A percentile compares a stretch with the other conserved stretches of the same genome.
phyloP scores from a whole-genome alignment of 176 grass and related monocot genomes.

The Lolium rigidum region DNA sequence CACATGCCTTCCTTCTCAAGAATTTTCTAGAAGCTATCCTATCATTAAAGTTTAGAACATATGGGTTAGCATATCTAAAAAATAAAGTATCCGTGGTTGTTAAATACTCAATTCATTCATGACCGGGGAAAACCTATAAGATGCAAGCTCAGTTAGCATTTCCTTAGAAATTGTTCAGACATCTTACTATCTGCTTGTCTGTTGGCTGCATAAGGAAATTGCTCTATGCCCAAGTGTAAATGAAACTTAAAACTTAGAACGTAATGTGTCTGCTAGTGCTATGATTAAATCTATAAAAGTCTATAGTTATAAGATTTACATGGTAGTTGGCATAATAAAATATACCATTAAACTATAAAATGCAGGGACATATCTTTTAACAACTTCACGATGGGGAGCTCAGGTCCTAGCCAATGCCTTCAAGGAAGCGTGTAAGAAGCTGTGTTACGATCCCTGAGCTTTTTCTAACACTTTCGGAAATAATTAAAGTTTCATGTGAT shows the following conservation, averaged over 20 bases:
- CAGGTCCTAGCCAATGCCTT: slow-evolving; percentile 64
- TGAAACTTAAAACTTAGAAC: slow-evolving; percentile 4
- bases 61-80: background rate
- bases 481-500: slow-evolving; percentile 28
- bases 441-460: slow-evolving; percentile 22
- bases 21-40: background rate
- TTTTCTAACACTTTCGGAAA: slow-evolving; percentile 33
- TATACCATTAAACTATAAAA: slow-evolving; percentile 31
- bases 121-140: slow-evolving; percentile 25
- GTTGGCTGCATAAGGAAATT: background rate
- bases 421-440: slow-evolving; percentile 75
- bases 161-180: background rate
- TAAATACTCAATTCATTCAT: background rate
- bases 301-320: background rate
- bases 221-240: background rate
- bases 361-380: slow-evolving; percentile 91
- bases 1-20: background rate
- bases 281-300: slow-evolving; percentile 9
- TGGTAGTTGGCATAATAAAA: background rate
- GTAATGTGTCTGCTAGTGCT: slow-evolving; percentile 3
- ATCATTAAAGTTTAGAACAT: background rate
- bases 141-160: background rate
- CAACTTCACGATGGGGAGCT: slow-evolving; percentile 70
- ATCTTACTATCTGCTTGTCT: background rate
- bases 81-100: background rate